These are phyloP conservation scores for Myriosclerotinia curreyana DNA, from an alignment of 2,329 filamentous ascomycete genomes.

Conservation along the genomic window DNA sequence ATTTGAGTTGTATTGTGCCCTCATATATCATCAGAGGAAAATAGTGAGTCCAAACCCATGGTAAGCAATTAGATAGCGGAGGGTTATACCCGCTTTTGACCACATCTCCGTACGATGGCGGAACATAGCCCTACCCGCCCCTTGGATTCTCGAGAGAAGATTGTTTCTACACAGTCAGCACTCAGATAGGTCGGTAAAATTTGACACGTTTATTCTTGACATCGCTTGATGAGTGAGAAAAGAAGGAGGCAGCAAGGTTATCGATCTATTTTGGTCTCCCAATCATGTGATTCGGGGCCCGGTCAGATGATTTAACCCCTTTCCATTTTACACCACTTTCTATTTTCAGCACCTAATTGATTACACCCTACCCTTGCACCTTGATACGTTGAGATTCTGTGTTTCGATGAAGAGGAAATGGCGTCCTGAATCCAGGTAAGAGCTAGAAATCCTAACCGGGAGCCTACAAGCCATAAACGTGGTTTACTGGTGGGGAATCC, in stretches of 20 bases:
- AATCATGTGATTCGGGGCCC: not conserved
- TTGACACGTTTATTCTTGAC: not conserved
- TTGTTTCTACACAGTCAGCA: slow-evolving; percentile 3
- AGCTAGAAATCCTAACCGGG: not conserved
- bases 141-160: not conserved
- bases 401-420: too few relatives aligned
- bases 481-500: slow-evolving; percentile 4
- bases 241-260: not conserved
- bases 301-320: not conserved
- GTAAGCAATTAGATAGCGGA: not conserved
- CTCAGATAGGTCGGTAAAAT: not conserved
- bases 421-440: not conserved
- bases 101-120: not conserved
- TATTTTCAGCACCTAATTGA: slow-evolving; percentile 1
- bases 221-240: not conserved
- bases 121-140: slow-evolving; percentile 16
- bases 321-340: not conserved
- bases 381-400: too few relatives aligned
- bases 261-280: not conserved
- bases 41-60: not conserved
- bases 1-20: not conserved
- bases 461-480: slow-evolving; percentile 9
- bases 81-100: not conserved
- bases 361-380: not conserved
- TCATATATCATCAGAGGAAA: not conserved